phyloP scores from a whole-genome alignment of 2,329 filamentous ascomycete genomes.

The Monilinia fructicola region DNA sequence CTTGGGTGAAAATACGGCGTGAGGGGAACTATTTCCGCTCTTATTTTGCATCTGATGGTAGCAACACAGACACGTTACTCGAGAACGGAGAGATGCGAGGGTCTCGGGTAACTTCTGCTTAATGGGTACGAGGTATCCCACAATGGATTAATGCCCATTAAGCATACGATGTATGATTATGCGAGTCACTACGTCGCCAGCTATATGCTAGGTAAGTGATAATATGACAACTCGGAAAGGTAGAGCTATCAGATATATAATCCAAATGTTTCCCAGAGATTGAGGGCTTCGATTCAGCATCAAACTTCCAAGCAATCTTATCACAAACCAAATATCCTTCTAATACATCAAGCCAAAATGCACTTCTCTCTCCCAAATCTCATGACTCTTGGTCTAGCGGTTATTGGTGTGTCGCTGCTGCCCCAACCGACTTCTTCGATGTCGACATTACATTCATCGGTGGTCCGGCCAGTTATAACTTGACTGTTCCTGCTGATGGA shows the following conservation, averaged over 20 bases:
- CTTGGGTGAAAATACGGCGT: neutral
- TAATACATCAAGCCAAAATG: constrained; percentile 5
- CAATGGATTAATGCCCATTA: neutral
- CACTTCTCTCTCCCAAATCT: constrained; percentile 15
- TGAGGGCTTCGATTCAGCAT: neutral
- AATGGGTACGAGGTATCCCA: neutral
- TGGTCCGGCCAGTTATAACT: constrained; percentile 12
- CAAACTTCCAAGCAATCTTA: neutral
- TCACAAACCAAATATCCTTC: neutral
- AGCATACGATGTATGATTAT: constrained; percentile 3
- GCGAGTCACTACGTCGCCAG: no score
- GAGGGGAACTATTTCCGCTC: neutral
- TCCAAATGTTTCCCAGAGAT: no score
- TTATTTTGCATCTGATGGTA: neutral
- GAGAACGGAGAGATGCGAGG: neutral
- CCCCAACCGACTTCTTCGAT: constrained; percentile 7
- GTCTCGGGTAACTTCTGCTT: neutral
- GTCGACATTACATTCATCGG: constrained; percentile 8
- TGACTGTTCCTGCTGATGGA: constrained; percentile 14
- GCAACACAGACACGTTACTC: neutral
- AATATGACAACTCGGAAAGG: neutral
- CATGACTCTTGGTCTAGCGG: constrained; percentile 13
- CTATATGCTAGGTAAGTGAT: neutral
- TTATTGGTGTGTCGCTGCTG: constrained; percentile 5
- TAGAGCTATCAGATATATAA: constrained; percentile 1